phyloP scores from a whole-genome alignment of 2,329 filamentous ascomycete genomes.

The Fusarium sp. region DNA sequence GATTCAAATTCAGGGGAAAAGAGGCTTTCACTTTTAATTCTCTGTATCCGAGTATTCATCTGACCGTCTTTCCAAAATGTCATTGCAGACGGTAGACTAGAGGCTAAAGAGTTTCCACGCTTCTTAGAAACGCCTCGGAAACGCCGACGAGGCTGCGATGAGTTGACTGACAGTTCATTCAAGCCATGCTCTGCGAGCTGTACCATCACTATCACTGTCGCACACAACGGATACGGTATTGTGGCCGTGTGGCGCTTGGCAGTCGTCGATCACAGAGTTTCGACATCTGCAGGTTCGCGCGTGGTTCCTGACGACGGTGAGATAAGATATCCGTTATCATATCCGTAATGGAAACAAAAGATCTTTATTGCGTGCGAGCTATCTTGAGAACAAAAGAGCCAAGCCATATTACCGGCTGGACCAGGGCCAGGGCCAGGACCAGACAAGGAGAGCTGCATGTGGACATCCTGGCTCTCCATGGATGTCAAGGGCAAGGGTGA shows the following conservation, averaged over 20 bases:
- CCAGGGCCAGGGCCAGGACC: slow-evolving; percentile 2
- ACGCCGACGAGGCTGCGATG: slow-evolving; percentile 38
- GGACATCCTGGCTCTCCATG: neutral
- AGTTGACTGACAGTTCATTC: neutral
- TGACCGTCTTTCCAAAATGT: slow-evolving; percentile 18
- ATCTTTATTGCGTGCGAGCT: slow-evolving; percentile 38
- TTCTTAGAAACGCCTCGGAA: slow-evolving; percentile 24
- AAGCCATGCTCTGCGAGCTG: neutral
- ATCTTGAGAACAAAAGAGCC: slow-evolving; percentile 36
- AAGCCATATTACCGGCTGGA: slow-evolving; percentile 12
- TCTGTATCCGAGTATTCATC: slow-evolving; percentile 2
- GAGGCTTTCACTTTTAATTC: slow-evolving; percentile 19
- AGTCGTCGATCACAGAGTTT: slow-evolving; percentile 21
- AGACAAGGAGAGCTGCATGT: slow-evolving; percentile 26
- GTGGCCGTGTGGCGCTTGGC: slow-evolving; percentile 1
- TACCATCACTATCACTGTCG: neutral
- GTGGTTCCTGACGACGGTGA: slow-evolving; percentile 30
- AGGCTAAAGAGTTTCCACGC: slow-evolving; percentile 7
- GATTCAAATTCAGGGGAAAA: slow-evolving; percentile 23
- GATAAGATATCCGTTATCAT: slow-evolving; percentile 43
- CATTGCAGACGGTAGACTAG: slow-evolving; percentile 1
- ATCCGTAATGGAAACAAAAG: slow-evolving; percentile 43
- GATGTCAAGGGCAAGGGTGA: slow-evolving; percentile 21
- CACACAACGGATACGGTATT: neutral
- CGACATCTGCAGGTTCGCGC: slow-evolving; percentile 24